Evolutionary conservation across 352 stramenopile genomes (phyloP).

Genomic region (Globisporangium orthogonon): DNA sequence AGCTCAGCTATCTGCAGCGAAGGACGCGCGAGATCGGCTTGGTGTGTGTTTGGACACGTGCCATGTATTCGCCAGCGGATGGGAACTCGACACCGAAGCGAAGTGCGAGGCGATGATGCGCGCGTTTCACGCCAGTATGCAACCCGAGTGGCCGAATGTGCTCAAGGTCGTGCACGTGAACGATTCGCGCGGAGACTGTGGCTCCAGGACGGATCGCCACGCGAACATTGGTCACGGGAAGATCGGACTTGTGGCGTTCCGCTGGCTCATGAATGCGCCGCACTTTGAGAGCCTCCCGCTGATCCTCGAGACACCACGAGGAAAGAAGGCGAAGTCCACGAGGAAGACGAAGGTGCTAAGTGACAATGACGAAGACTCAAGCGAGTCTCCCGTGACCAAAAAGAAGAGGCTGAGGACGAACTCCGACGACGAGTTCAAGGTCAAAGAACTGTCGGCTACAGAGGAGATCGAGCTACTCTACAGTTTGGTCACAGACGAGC

Average conservation of each 20-base stretch:
- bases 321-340: constrained; percentile 2
- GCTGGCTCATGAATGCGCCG: constrained; percentile 32
- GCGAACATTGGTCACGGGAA: constrained; percentile 32
- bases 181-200: constrained; percentile 28
- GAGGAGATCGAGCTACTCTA: constrained; percentile 10
- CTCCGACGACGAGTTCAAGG: neutral
- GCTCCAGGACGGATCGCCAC: constrained; percentile 27
- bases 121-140: constrained; percentile 21
- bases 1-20: neutral
- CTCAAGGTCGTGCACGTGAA: constrained; percentile 45
- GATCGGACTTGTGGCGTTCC: constrained; percentile 25
- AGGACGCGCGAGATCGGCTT: constrained; percentile 9
- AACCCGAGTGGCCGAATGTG: constrained; percentile 18
- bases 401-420: neutral
- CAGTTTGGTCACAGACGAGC: neutral
- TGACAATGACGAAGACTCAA: neutral
- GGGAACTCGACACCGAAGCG: constrained; percentile 12
- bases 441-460: neutral
- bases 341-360: neutral
- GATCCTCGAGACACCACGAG: constrained; percentile 39
- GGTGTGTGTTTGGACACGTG: constrained; percentile 44
- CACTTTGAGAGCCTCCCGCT: constrained; percentile 31
- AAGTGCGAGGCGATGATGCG: constrained; percentile 30
- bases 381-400: neutral
- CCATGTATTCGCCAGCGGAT: constrained; percentile 32